phyloP scores from a whole-genome alignment of 306 rosid genomes.

The Amphicarpaea edgeworthii region DNA sequence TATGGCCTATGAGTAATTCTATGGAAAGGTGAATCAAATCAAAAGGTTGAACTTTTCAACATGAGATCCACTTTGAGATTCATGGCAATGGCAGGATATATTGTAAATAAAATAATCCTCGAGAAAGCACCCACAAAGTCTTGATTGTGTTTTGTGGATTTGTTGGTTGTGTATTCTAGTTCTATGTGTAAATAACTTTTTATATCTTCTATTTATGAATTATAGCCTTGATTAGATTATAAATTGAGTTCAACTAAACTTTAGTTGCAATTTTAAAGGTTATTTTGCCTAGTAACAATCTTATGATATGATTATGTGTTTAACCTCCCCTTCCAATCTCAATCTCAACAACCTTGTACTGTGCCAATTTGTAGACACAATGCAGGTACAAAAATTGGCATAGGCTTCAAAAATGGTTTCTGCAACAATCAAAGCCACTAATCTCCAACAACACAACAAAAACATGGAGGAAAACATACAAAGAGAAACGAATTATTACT shows the following conservation, averaged over 20 bases:
- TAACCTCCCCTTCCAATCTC: background rate
- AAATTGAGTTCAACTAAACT: background rate
- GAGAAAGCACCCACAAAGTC: background rate
- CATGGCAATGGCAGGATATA: conserved; percentile 24
- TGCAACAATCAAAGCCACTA: background rate
- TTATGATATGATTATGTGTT: background rate
- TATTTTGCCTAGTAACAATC: background rate
- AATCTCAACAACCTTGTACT: background rate
- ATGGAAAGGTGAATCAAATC: background rate
- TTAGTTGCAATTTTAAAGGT: background rate
- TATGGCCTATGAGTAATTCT: background rate
- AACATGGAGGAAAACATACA: background rate
- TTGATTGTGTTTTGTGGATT: background rate
- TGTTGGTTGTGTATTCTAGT: background rate
- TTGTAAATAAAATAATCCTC: too few relatives aligned
- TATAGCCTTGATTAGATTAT: background rate
- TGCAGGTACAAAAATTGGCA: background rate
- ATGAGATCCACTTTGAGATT: conserved; percentile 4
- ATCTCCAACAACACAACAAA: conserved; percentile 5
- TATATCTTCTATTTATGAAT: background rate
- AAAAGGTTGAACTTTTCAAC: background rate
- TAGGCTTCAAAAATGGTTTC: conserved; percentile 25
- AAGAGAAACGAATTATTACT: background rate
- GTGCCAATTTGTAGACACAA: background rate
- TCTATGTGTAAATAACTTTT: background rate